phyloP scores from a whole-genome alignment of 129 eudicot genomes.

The Gnaphalium uliginosum region DNA sequence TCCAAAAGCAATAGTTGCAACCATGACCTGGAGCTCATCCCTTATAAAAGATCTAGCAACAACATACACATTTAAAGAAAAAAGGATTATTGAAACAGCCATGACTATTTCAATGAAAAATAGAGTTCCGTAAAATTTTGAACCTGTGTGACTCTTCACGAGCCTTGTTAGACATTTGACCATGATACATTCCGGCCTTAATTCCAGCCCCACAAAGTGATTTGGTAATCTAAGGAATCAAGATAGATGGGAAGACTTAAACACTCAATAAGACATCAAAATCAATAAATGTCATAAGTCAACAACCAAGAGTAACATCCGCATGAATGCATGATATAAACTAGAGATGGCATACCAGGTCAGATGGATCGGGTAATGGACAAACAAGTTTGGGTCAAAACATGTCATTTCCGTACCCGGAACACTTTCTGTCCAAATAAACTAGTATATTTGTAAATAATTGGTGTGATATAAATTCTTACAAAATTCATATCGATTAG shows the following conservation, averaged over 20 bases:
- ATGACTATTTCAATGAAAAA: constrained; percentile 4
- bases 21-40: constrained; percentile 83
- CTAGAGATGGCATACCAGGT: constrained; percentile 15
- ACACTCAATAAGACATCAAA: constrained; percentile 9
- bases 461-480: neutral
- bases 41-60: constrained; percentile 76
- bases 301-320: constrained; percentile 10
- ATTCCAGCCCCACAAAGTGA: constrained; percentile 60
- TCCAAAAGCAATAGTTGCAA: constrained; percentile 97
- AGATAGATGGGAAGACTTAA: constrained; percentile 10
- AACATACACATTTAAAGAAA: neutral
- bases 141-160: constrained; percentile 88
- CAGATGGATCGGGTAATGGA: neutral
- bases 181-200: constrained; percentile 84
- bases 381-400: neutral
- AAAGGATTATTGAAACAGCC: neutral
- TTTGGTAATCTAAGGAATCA: constrained; percentile 47
- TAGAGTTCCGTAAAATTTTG: constrained; percentile 1
- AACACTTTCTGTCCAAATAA: neutral
- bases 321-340: neutral
- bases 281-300: neutral
- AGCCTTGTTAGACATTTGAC: constrained; percentile 72
- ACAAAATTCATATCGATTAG: neutral
- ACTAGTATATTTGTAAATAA: neutral
- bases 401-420: neutral